These are phyloP conservation scores for Verticillium isaacii DNA, from an alignment of 2,329 filamentous ascomycete genomes.

Conservation along the genomic window DNA sequence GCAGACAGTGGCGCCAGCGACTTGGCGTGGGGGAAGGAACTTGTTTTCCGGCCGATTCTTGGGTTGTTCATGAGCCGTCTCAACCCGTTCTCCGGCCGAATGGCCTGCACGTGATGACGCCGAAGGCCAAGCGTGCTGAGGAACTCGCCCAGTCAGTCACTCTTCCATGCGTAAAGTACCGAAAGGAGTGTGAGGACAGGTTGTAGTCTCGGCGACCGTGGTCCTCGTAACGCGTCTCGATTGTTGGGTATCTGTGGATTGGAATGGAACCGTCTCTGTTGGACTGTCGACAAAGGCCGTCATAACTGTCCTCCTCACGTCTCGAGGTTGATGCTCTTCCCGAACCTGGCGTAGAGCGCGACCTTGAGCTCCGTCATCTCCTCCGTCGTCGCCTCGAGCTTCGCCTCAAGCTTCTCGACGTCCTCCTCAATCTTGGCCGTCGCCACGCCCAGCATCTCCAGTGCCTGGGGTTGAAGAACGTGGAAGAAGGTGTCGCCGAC, in stretches of 20 bases:
- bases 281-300: background rate
- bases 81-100: background rate
- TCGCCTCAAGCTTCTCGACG: slow-evolving; percentile 71
- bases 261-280: background rate
- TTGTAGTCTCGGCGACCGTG: background rate
- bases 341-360: slow-evolving; percentile 88
- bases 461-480: slow-evolving; percentile 76
- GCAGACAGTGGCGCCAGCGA: background rate
- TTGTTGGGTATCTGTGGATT: background rate
- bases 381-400: slow-evolving; percentile 68
- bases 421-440: slow-evolving; percentile 72
- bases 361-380: slow-evolving; percentile 91
- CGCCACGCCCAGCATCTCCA: slow-evolving; percentile 73
- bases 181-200: background rate
- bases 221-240: background rate
- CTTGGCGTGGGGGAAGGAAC: background rate
- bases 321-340: slow-evolving; percentile 94
- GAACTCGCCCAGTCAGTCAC: background rate
- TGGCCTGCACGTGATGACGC: background rate
- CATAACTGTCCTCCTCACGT: slow-evolving; percentile 46
- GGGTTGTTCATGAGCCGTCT: background rate
- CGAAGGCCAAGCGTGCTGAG: background rate
- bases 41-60: background rate
- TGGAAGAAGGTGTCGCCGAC: slow-evolving; percentile 95
- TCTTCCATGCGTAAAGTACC: background rate